Base-by-base conservation (phyloP, 2,329 filamentous ascomycete genomes). In the Fusarium sp. region DNA sequence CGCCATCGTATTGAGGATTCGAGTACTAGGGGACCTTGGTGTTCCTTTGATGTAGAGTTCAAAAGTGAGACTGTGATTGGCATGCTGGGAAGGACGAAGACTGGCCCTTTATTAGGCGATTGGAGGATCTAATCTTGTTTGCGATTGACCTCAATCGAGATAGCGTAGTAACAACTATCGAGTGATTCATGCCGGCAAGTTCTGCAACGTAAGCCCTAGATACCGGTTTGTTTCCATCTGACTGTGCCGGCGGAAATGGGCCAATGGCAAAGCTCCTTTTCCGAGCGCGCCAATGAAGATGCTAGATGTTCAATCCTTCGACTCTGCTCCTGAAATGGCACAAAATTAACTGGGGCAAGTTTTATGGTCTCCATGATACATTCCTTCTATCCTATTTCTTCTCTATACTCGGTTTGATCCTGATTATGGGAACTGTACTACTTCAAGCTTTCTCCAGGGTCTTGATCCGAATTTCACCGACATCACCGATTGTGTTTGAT, bases 1-100 rank as follows among this genome's bases (percentile, higher is more conserved):
- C 19, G 66, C 19, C 78, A 79, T 79, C 5, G 16, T 27, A 9
- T 5, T 27, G 4, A 16, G 10, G 5, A n/a, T 10, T 3, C n/a
- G 21, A 19, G 8, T 21, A 5, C 11, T 37, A 3, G 10, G 0
- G 3, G 4, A 25, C 9, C 2, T 12, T 0, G 2, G 12, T 4
- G 7, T 10, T 23, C n/a, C 10, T 49, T 49, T 9, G 9, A 6
- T 18, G 15, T 5, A 14, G 12, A 9, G 8, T 8, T 15, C 9
- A 19, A 5, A 7, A 18, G 10, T 18, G 21, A 18, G 3, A 9
- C 2, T 12, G 14, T n/a, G 2, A 6, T 37, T 5, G 10, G 10
- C 19, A 18, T 52, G 31, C 48, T 2, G 12, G 18, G 1, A 4
- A 25, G 21, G 12, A 25, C 4, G 18, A 11, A 37, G 12, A n/a